These are phyloP conservation scores for Solanum pinnatisectum DNA, from an alignment of 257 asterid species.

Conservation along the genomic window DNA sequence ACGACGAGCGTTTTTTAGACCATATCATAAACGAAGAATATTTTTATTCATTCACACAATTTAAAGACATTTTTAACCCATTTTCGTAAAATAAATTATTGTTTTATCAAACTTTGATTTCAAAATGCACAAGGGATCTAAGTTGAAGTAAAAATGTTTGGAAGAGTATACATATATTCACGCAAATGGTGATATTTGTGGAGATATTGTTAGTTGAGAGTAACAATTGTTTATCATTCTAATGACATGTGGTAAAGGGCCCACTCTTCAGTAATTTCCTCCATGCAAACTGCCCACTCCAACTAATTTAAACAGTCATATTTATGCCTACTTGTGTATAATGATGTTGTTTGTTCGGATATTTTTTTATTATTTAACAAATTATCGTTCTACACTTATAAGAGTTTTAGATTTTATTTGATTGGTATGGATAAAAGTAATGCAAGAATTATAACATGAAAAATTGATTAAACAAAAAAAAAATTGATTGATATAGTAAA, in stretches of 20 bases:
- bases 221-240: background rate
- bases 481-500: background rate
- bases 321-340: too few relatives aligned
- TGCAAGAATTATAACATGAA: background rate
- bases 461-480: background rate
- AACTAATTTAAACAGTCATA: slow-evolving; percentile 32
- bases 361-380: too few relatives aligned
- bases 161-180: background rate
- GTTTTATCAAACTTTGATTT: background rate
- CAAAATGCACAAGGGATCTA: background rate
- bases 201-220: background rate
- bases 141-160: background rate
- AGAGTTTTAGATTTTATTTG: background rate
- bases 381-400: too few relatives aligned
- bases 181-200: background rate
- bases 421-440: background rate
- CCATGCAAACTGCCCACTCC: slow-evolving; percentile 52
- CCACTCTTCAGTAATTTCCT: slow-evolving; percentile 25
- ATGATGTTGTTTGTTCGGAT: background rate
- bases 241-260: slow-evolving; percentile 21
- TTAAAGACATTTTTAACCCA: background rate
- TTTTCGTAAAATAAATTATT: background rate
- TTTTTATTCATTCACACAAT: background rate
- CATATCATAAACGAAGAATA: too few relatives aligned
- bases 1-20: too few relatives aligned